Evolutionary conservation across 2,329 filamentous ascomycete species (phyloP).

Genomic region (Pyrenochaeta sp.): DNA sequence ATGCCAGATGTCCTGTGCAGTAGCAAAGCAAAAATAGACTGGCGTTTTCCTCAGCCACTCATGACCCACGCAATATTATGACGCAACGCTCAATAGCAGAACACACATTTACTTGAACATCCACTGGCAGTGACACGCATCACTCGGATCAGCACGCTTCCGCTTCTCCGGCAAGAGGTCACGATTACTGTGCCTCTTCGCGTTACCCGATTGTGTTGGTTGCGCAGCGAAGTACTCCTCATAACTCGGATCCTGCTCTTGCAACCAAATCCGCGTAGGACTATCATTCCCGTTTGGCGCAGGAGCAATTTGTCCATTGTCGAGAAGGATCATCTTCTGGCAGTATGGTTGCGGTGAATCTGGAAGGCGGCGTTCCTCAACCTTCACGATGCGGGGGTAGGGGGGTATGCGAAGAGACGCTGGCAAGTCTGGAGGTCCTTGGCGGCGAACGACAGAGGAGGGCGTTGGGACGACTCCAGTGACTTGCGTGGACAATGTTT

Average conservation of each 20-base stretch:
- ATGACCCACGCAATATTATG: not conserved
- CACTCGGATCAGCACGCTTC: constrained; percentile 38
- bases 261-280: constrained; percentile 49
- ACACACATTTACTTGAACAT: constrained; percentile 43
- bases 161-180: constrained; percentile 12
- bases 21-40: constrained; percentile 3
- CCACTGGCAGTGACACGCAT: constrained; percentile 51
- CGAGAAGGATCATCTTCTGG: constrained; percentile 68
- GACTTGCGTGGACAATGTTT: constrained; percentile 15
- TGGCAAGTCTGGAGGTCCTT: constrained; percentile 26
- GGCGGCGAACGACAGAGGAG: constrained; percentile 18
- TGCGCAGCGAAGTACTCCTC: constrained; percentile 33
- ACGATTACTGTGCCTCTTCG: constrained; percentile 20
- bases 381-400: constrained; percentile 69
- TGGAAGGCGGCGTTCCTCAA: constrained; percentile 69
- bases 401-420: constrained; percentile 34
- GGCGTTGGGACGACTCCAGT: constrained; percentile 9
- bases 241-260: constrained; percentile 51
- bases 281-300: constrained; percentile 44
- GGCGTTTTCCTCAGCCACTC: constrained; percentile 1
- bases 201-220: constrained; percentile 10
- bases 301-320: constrained; percentile 57
- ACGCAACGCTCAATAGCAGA: not conserved
- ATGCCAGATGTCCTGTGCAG: constrained; percentile 15
- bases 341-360: constrained; percentile 65